phyloP scores from a whole-genome alignment of 192 early-diverging fungal species.

The Diversispora epigaea region DNA sequence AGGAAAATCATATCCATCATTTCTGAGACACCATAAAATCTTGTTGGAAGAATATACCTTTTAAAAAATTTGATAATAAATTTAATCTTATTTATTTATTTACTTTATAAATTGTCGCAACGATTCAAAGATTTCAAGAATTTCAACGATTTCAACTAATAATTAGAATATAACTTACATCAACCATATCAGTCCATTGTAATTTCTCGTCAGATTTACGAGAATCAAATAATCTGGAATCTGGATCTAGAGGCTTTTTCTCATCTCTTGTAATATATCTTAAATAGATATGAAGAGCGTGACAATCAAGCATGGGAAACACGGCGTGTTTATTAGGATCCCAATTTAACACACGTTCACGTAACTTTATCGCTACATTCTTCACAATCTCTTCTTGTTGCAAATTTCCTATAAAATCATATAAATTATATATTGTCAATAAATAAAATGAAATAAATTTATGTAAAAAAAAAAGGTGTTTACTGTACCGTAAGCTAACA shows the following conservation, averaged over 20 bases:
- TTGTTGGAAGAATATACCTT: conserved; percentile 18
- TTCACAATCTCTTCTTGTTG: neutral
- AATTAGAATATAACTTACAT: conserved; percentile 1
- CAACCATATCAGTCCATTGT: conserved; percentile 26
- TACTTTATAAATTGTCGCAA: neutral
- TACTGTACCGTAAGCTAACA: conserved; percentile 8
- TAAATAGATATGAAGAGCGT: conserved; percentile 14
- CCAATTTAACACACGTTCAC: conserved; percentile 12
- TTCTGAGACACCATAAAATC: conserved; percentile 15
- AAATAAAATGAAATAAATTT: neutral
- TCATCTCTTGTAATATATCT: neutral
- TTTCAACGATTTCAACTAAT: too few relatives aligned
- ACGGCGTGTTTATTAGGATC: conserved; percentile 4
- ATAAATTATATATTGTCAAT: neutral
- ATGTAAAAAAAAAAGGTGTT: neutral
- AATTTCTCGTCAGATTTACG: conserved; percentile 16
- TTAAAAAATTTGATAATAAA: conserved; percentile 1
- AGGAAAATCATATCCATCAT: conserved; percentile 21
- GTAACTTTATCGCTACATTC: neutral
- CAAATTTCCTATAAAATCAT: neutral
- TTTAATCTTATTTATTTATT: neutral
- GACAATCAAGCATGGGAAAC: conserved; percentile 6
- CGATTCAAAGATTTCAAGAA: too few relatives aligned
- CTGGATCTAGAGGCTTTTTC: neutral
- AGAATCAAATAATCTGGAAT: conserved; percentile 10